Base-by-base conservation (phyloP, 148 eudicot species). In the Rhododendron williamsianum region DNA sequence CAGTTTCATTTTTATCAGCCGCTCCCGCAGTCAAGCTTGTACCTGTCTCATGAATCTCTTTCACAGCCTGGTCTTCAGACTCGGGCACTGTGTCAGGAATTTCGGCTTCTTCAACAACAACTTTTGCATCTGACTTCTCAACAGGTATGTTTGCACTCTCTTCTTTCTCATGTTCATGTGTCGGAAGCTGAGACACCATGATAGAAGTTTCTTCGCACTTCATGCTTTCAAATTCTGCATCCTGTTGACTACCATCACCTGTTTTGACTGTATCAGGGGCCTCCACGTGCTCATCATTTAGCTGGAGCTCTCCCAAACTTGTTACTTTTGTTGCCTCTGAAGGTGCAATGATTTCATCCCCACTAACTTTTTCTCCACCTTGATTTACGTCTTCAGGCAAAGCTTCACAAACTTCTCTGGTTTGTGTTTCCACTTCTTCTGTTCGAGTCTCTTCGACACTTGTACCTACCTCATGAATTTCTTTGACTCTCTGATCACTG, bases 241-340 rank as follows among this genome's bases (percentile, higher is more conserved):
- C 81, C 30, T 43, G 33, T 78, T 35, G 81, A 35, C 76, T 69
- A 80, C 6, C 48, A n/a, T 48, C 19, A 48, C 60, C 58, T 56
- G n/a, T 38, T 38, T 30, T 76, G 49, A 5, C 36, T 74, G 38
- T 74, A 6, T 84, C 65, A 63, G 73, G 21, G 80, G 65, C 65
- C 9, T 58, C 65, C 65, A 58, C 65, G 0, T 25, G 81, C 46
- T 58, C 78, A 30, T 80, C 81, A 49, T 81, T 49, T 51, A n/a
- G 72, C 36, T 78, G 86, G 54, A 56, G 21, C 78, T 79, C 60
- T 30, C 45, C 78, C 78, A 80, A 52, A 36, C 80, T 82, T 54
- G 81, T 65, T 73, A 18, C 84, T 83, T 88, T 81, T 82, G 19
- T n/a, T 85, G 10, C 76, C 67, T 18, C 80, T 49, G 76, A 58